Conservation (phyloP, 2,329 filamentous ascomycete genomes). For the Monilinia aucupariae region DNA sequence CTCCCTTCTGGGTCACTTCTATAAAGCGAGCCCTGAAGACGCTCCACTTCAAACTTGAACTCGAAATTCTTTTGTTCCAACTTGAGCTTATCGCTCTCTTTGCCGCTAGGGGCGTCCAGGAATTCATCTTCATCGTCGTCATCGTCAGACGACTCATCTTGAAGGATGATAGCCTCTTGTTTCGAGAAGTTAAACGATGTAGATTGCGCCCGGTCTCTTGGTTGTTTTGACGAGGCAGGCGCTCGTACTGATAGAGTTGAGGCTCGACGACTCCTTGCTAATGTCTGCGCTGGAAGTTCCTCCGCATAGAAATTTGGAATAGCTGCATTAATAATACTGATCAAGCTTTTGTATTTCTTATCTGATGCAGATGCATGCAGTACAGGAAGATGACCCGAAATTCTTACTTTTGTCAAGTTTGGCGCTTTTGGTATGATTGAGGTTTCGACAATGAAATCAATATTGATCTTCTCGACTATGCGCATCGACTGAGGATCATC, state of each 20-base stretch:
- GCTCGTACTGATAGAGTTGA: slow-evolving; percentile 20
- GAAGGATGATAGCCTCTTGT: slow-evolving; percentile 71
- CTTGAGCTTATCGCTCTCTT: slow-evolving; percentile 54
- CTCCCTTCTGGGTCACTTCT: slow-evolving; percentile 73
- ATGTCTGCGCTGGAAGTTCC: slow-evolving; percentile 30
- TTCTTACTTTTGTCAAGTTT: slow-evolving; percentile 83
- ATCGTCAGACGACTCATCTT: slow-evolving; percentile 52
- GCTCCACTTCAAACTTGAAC: slow-evolving; percentile 93
- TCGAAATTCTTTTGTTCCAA: slow-evolving; percentile 89
- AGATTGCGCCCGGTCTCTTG: slow-evolving; percentile 53
- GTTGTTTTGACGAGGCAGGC: slow-evolving; percentile 38
- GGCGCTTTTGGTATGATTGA: slow-evolving; percentile 96
- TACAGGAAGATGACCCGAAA: slow-evolving; percentile 87
- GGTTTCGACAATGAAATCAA: slow-evolving; percentile 92
- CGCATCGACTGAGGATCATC: slow-evolving; percentile 70
- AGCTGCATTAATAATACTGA: slow-evolving; percentile 93
- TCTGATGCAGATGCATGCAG: slow-evolving; percentile 90
- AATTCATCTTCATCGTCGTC: slow-evolving; percentile 56
- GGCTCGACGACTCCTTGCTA: slow-evolving; percentile 12
- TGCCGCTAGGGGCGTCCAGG: slow-evolving; percentile 59
- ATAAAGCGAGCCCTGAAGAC: slow-evolving; percentile 87
- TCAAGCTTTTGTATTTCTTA: slow-evolving; percentile 91
- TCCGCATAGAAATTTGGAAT: slow-evolving; percentile 73
- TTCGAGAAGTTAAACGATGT: slow-evolving; percentile 69
- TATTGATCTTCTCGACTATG: slow-evolving; percentile 93